phyloP scores from a whole-genome alignment of 2,329 filamentous ascomycete species.

The Penicillium hordei region DNA sequence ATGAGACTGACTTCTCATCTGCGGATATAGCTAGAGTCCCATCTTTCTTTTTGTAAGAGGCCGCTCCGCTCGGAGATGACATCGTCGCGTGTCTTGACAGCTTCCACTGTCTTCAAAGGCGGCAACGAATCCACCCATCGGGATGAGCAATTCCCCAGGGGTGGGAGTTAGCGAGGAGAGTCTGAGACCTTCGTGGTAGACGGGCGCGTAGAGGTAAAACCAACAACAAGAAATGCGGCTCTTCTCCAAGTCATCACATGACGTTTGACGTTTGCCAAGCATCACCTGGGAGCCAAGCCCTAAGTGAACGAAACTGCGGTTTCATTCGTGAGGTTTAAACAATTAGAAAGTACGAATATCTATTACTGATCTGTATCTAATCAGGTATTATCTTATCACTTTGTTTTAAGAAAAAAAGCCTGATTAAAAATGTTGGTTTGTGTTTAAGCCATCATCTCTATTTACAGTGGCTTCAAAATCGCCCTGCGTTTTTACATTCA shows the following conservation, averaged over 20 bases:
- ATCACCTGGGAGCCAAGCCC: slow-evolving; percentile 12
- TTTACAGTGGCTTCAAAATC: too few species aligned
- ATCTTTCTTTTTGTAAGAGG: slow-evolving; percentile 94
- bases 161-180: slow-evolving; percentile 23
- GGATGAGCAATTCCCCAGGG: slow-evolving; percentile 27
- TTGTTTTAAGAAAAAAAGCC: not conserved
- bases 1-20: slow-evolving; percentile 73
- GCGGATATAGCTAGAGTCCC: slow-evolving; percentile 73
- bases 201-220: slow-evolving; percentile 10
- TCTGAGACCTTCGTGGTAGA: slow-evolving; percentile 18
- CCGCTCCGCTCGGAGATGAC: slow-evolving; percentile 61
- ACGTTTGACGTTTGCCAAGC: slow-evolving; percentile 16
- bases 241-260: slow-evolving; percentile 20
- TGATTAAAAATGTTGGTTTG: not conserved
- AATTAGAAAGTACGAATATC: not conserved
- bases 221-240: slow-evolving; percentile 20
- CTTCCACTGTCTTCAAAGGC: slow-evolving; percentile 40
- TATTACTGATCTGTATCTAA: too few species aligned
- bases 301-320: not conserved
- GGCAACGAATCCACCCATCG: slow-evolving; percentile 38
- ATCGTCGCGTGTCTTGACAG: slow-evolving; percentile 39
- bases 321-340: not conserved
- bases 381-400: too few species aligned
- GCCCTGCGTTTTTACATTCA: too few species aligned
- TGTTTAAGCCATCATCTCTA: not conserved